Evolutionary conservation across 352 stramenopile species (phyloP).

Genomic region (Phytophthora podocarpi): DNA sequence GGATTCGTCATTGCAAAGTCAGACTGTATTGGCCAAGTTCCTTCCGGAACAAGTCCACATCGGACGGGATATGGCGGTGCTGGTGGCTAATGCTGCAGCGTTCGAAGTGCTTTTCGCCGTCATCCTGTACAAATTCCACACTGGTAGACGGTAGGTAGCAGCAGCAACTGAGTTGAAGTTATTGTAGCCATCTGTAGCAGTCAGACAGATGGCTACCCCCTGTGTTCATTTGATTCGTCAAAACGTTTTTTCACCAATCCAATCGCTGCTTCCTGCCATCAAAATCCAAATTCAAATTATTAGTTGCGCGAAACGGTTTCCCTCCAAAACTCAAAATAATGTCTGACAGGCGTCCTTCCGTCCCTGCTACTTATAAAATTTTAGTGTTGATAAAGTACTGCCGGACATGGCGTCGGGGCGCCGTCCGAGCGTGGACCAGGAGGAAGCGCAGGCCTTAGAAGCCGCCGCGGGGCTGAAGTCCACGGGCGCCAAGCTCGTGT

Average conservation of each 20-base stretch:
- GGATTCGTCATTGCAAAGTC: constrained; percentile 1
- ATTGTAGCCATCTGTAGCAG: too few species aligned
- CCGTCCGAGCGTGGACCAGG: constrained; percentile 31
- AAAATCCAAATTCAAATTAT: constrained; percentile 1
- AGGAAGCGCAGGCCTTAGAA: constrained; percentile 36
- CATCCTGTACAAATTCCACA: constrained; percentile 74
- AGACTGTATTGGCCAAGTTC: constrained; percentile 39
- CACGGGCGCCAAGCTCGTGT: constrained; percentile 65
- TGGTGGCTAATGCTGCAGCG: constrained; percentile 35
- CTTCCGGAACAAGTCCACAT: constrained; percentile 47
- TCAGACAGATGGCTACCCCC: too few species aligned
- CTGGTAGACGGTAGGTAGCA: constrained; percentile 48
- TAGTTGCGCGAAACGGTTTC: not conserved
- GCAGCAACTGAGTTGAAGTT: too few species aligned
- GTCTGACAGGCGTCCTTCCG: not conserved
- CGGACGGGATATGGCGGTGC: constrained; percentile 40
- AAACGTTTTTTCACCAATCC: not conserved
- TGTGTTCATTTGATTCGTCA: constrained; percentile 1
- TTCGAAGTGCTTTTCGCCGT: constrained; percentile 48
- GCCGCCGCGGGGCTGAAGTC: constrained; percentile 45
- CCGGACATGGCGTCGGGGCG: constrained; percentile 27
- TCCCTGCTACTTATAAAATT: too few species aligned
- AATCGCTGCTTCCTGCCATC: not conserved
- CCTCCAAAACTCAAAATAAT: constrained; percentile 29
- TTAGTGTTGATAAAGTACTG: constrained; percentile 16